Evolutionary conservation across 257 asterid species (phyloP).

Genomic region (Scutellaria minor): DNA sequence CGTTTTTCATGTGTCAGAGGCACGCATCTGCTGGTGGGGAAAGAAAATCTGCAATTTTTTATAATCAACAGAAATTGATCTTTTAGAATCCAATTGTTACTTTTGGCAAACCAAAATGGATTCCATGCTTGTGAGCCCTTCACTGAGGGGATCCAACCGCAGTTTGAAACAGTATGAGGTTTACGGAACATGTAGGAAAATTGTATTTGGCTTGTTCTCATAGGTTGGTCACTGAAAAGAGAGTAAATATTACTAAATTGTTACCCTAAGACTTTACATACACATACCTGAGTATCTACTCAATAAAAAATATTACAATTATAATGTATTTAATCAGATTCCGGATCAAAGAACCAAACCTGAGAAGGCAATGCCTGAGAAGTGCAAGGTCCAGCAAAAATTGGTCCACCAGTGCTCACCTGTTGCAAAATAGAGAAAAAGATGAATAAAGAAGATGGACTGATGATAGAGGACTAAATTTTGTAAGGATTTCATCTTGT

Average conservation of each 20-base stretch:
- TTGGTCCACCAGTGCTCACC: conserved; percentile 86
- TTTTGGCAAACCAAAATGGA: too few relatives aligned
- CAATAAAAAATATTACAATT: background rate
- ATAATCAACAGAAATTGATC: too few relatives aligned
- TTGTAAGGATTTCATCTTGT: conserved; percentile 14
- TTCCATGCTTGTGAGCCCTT: too few relatives aligned
- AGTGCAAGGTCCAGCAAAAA: conserved; percentile 87
- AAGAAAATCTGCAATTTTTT: background rate
- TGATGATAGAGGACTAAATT: conserved; percentile 17
- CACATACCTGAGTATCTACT: background rate
- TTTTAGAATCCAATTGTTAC: too few relatives aligned
- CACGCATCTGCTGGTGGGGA: background rate
- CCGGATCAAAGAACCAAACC: conserved; percentile 48
- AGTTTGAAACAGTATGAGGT: background rate
- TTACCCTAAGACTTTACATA: background rate
- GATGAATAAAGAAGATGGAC: background rate
- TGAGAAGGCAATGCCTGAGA: conserved; percentile 68
- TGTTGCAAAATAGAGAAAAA: conserved; percentile 37
- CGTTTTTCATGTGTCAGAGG: background rate
- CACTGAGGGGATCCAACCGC: background rate
- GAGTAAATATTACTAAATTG: conserved; percentile 2
- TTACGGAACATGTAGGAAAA: background rate
- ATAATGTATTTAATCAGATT: conserved; percentile 11
- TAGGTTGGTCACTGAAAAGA: background rate
- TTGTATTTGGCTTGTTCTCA: background rate